Conservation (phyloP, 495 filamentous ascomycete species). For the Thermochaetoides thermophila region DNA sequence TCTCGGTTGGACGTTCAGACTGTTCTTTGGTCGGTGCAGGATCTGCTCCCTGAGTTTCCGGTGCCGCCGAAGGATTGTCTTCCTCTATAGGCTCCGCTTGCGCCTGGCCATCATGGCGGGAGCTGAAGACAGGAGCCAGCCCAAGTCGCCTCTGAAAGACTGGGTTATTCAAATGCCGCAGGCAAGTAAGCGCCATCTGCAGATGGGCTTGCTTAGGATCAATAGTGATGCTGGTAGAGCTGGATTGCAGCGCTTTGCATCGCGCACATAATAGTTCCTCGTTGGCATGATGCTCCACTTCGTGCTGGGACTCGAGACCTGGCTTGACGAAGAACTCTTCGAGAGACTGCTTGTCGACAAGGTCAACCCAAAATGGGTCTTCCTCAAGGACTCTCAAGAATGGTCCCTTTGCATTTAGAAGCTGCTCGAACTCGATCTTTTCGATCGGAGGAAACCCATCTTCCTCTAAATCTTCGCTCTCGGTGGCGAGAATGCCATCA, state of each 20-base stretch:
- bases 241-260: constrained; percentile 3
- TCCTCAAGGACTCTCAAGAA: constrained; percentile 4
- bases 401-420: constrained; percentile 6
- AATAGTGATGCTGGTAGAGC: constrained; percentile 5
- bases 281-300: constrained; percentile 1
- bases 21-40: not conserved
- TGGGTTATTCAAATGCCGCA: constrained; percentile 15
- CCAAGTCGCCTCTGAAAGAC: constrained; percentile 11
- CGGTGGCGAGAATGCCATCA: not conserved
- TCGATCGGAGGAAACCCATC: constrained; percentile 3
- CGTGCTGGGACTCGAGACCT: too few species aligned
- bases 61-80: not conserved
- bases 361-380: not conserved
- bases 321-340: constrained; percentile 8
- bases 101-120: not conserved
- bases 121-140: not conserved
- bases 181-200: constrained; percentile 10
- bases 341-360: constrained; percentile 2
- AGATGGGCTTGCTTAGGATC: constrained; percentile 9
- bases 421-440: constrained; percentile 11
- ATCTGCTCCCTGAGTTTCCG: not conserved
- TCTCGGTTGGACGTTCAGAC: not conserved
- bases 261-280: constrained; percentile 6
- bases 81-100: not conserved
- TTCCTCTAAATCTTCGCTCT: not conserved